phyloP scores from a whole-genome alignment of 2,329 filamentous ascomycete species.

The Ilyonectria mors-panacis region DNA sequence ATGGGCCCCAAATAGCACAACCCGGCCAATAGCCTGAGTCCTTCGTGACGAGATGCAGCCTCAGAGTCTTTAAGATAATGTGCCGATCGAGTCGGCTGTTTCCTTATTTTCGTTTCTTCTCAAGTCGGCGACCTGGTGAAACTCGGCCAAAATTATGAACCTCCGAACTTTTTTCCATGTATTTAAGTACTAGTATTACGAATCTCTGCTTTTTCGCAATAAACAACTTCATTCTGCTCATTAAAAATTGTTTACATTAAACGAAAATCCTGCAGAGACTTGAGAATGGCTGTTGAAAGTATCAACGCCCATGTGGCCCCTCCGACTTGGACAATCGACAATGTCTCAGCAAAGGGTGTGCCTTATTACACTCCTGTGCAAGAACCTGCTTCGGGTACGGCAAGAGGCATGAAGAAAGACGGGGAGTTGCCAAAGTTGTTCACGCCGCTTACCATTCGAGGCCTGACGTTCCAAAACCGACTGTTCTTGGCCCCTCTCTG shows the following conservation, averaged over 20 bases:
- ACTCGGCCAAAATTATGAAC: neutral
- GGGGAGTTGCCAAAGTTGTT: slow-evolving; percentile 58
- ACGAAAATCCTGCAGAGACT: no score
- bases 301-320: neutral
- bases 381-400: slow-evolving; percentile 59
- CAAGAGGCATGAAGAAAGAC: slow-evolving; percentile 53
- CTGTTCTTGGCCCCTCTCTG: slow-evolving; percentile 62
- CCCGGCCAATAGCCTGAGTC: neutral
- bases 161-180: neutral
- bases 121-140: neutral
- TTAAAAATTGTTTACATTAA: no score
- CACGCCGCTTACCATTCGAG: slow-evolving; percentile 62
- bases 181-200: neutral
- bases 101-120: neutral
- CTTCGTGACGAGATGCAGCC: neutral
- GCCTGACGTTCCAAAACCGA: slow-evolving; percentile 60
- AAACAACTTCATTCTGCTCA: no score
- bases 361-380: slow-evolving; percentile 65
- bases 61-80: neutral
- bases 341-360: slow-evolving; percentile 49
- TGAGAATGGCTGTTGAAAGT: neutral
- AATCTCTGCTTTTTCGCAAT: no score
- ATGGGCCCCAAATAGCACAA: neutral
- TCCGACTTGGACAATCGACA: slow-evolving; percentile 25
- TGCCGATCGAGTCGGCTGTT: neutral